Evolutionary conservation across 352 stramenopile species (phyloP).

Genomic region (Phytopythium cucurbitacearum): DNA sequence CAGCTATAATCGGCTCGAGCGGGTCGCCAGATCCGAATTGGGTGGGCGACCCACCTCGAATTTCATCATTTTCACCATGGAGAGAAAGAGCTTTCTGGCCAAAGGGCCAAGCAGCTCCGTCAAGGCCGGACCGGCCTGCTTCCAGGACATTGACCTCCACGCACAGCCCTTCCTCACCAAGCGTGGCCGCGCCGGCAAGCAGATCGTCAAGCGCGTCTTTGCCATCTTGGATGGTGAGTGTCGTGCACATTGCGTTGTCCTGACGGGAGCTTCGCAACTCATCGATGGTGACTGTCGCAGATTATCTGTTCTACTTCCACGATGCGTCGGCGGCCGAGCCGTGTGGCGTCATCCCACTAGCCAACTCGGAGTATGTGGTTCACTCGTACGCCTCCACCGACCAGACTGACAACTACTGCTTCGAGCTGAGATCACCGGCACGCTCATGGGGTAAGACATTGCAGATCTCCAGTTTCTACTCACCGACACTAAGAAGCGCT

Average conservation of each 20-base stretch:
- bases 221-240: conserved; percentile 62
- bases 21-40: too few species aligned
- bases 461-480: neutral
- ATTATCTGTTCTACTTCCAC: conserved; percentile 82
- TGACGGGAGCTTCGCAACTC: neutral
- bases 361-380: conserved; percentile 60
- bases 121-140: conserved; percentile 18
- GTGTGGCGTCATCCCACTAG: conserved; percentile 56
- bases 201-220: conserved; percentile 70
- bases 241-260: neutral
- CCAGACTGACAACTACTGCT: conserved; percentile 63
- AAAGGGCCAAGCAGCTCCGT: too few species aligned
- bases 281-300: conserved; percentile 12
- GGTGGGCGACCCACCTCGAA: neutral
- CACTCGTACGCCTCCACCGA: conserved; percentile 72
- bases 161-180: conserved; percentile 74
- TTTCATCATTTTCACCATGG: neutral
- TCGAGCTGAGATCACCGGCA: conserved; percentile 59
- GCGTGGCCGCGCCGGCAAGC: conserved; percentile 55
- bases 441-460: conserved; percentile 45
- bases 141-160: conserved; percentile 58
- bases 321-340: conserved; percentile 37
- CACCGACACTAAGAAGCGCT: neutral
- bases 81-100: conserved; percentile 5
- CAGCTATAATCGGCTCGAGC: neutral